These are phyloP conservation scores for Cercis canadensis DNA, from an alignment of 306 rosid genomes.

Conservation along the genomic window DNA sequence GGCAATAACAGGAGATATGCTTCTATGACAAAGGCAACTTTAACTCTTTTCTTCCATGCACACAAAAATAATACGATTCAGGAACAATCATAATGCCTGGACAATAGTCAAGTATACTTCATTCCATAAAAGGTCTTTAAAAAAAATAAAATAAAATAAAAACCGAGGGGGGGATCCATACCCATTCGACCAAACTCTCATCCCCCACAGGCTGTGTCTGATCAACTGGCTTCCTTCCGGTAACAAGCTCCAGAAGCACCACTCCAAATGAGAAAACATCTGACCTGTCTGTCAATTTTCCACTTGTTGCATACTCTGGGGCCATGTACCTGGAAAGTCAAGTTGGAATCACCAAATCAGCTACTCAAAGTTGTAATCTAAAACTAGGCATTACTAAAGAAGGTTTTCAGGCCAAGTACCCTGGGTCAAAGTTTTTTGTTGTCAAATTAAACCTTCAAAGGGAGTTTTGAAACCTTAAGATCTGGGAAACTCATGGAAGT, in stretches of 20 bases:
- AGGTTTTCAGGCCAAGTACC: constrained; percentile 9
- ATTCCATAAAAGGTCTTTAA: too few species aligned
- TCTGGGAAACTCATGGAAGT: neutral
- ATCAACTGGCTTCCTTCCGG: constrained; percentile 92
- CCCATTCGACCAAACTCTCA: constrained; percentile 99
- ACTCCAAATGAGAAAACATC: constrained; percentile 97
- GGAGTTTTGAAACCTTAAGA: constrained; percentile 15
- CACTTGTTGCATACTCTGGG: constrained; percentile 95
- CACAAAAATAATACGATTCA: neutral
- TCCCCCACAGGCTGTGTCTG: constrained; percentile 81
- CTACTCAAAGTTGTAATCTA: constrained; percentile 2
- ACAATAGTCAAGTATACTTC: too few species aligned
- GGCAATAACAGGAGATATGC: neutral
- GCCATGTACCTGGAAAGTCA: constrained; percentile 80
- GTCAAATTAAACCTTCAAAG: constrained; percentile 3
- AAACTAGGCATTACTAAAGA: neutral
- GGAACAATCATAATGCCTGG: neutral
- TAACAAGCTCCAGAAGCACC: constrained; percentile 86
- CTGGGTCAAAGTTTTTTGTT: neutral
- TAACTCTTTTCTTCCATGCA: neutral
- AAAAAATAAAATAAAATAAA: too few species aligned
- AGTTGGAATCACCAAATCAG: constrained; percentile 31
- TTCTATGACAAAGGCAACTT: neutral
- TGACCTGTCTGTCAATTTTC: constrained; percentile 92
- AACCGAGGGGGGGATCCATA: constrained; percentile 29